Percentiles rank a stretch among this genome's conserved stretches.
Conservation (phyloP, 2,329 filamentous ascomycete species). For the Ramichloridium luteum region DNA sequence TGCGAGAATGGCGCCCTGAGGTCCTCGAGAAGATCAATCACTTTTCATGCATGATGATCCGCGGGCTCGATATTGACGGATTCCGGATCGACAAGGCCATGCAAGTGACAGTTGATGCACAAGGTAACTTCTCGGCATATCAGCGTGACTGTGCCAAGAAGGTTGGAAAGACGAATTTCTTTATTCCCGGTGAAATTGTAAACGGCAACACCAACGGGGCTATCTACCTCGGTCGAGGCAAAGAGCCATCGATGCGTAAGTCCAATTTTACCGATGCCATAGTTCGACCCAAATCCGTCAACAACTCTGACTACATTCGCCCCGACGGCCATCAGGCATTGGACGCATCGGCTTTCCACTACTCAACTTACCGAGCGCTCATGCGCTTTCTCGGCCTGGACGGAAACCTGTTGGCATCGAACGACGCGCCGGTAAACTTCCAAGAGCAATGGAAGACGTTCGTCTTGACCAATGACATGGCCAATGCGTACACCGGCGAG, state of each 20-base stretch:
- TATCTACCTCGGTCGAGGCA: constrained; percentile 50
- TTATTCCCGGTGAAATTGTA: constrained; percentile 52
- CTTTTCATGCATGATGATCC: constrained; percentile 52
- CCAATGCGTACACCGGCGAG: constrained; percentile 47
- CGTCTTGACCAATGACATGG: constrained; percentile 46
- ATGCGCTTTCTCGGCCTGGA: constrained; percentile 50
- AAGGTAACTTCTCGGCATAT: constrained; percentile 45
- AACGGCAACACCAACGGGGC: constrained; percentile 49
- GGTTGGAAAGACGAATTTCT: constrained; percentile 52
- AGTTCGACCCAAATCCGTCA: constrained; percentile 26
- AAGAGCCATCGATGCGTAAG: constrained; percentile 43
- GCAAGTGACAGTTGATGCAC: constrained; percentile 50
- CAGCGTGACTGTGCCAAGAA: constrained; percentile 45
- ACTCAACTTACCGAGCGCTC: constrained; percentile 51
- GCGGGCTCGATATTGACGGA: constrained; percentile 52
- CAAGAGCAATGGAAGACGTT: constrained; percentile 44
- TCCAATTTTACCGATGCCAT: constrained; percentile 38
- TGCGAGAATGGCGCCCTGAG: constrained; percentile 50
- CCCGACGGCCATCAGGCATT: constrained; percentile 41
- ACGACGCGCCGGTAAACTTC: constrained; percentile 44
- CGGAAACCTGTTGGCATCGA: constrained; percentile 42
- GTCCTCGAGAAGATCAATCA: constrained; percentile 46
- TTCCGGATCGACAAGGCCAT: constrained; percentile 56
- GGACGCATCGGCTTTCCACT: constrained; percentile 51
- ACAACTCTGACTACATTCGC: constrained; percentile 41